Conservation (phyloP, 148 eudicot species). For the Rhododendron vialii region DNA sequence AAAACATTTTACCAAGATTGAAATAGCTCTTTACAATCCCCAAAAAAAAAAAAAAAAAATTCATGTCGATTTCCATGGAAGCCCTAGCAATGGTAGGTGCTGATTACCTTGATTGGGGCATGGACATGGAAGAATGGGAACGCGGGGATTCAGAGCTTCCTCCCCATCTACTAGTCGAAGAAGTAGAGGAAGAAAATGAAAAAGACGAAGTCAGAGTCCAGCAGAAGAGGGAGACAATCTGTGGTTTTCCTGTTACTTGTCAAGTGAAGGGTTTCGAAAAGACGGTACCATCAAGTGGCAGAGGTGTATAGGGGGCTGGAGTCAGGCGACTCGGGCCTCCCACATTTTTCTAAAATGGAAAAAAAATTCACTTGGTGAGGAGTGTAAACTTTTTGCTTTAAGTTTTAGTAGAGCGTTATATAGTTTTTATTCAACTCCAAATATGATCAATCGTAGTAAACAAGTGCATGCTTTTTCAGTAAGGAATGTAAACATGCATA, state of each 20-base stretch:
- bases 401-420: too few species aligned
- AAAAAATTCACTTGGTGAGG: too few species aligned
- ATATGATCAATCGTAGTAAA: too few species aligned
- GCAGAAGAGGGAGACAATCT: background rate
- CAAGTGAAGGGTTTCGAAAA: background rate
- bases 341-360: too few species aligned
- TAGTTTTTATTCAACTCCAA: too few species aligned
- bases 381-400: too few species aligned
- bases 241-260: background rate
- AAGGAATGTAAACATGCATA: too few species aligned
- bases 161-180: background rate
- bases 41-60: too few species aligned
- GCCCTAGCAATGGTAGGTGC: constrained; percentile 2
- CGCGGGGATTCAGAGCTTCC: background rate
- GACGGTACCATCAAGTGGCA: background rate
- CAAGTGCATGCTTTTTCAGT: too few species aligned
- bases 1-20: background rate
- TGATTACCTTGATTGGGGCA: background rate
- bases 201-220: background rate
- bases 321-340: too few species aligned
- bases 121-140: background rate
- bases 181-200: background rate
- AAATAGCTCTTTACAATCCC: background rate
- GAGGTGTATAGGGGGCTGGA: background rate
- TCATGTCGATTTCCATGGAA: background rate